phyloP scores from a whole-genome alignment of 2,329 filamentous ascomycete genomes.

The Gaeumannomyces sp. region DNA sequence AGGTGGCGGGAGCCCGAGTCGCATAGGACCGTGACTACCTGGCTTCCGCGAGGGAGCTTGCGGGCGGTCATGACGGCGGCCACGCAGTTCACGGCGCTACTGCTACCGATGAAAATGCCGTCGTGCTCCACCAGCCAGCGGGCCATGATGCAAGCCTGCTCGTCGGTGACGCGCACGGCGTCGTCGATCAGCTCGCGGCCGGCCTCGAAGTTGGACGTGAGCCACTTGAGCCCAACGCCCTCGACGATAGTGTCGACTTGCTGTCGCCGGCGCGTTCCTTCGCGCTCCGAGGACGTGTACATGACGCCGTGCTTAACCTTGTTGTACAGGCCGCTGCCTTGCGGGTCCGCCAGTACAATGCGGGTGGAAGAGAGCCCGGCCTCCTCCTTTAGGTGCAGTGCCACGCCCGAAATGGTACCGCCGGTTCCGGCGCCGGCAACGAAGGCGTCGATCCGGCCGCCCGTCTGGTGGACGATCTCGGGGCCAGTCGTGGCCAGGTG shows the following conservation, averaged over 20 bases:
- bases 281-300: constrained; percentile 82
- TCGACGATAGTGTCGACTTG: constrained; percentile 97
- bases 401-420: constrained; percentile 84
- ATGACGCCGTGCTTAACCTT: constrained; percentile 90
- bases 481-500: constrained; percentile 81
- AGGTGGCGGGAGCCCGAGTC: constrained; percentile 78
- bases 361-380: constrained; percentile 50
- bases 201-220: constrained; percentile 89
- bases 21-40: constrained; percentile 77
- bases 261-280: constrained; percentile 80
- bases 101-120: constrained; percentile 90
- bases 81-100: constrained; percentile 93
- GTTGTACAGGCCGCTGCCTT: constrained; percentile 90
- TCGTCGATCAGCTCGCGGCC: constrained; percentile 84
- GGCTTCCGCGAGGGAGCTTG: constrained; percentile 53
- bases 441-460: constrained; percentile 72
- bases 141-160: constrained; percentile 90
- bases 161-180: constrained; percentile 80
- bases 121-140: constrained; percentile 93
- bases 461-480: constrained; percentile 77
- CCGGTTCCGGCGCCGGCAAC: constrained; percentile 92
- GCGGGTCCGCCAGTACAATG: constrained; percentile 85
- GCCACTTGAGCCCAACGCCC: constrained; percentile 88
- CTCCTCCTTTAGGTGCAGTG: constrained; percentile 71
- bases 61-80: constrained; percentile 66